A percentile compares a stretch with the other conserved stretches of the same genome.
These are phyloP conservation scores for Boletus semigastroideus DNA, from an alignment of 1,284 basidiomycete genomes.

Conservation along the genomic window DNA sequence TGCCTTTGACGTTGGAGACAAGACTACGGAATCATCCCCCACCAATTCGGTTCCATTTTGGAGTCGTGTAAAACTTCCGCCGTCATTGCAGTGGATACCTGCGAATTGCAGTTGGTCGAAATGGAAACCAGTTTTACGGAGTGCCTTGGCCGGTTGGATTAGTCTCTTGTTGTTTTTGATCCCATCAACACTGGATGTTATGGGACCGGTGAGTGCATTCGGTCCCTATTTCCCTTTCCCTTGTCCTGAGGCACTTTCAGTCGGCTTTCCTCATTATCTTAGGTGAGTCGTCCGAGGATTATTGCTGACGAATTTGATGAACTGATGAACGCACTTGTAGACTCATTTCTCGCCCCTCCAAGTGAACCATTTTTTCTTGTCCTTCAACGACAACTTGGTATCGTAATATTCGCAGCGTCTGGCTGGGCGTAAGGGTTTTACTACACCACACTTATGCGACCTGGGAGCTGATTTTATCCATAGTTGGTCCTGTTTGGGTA, in stretches of 20 bases:
- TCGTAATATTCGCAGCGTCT: conserved; percentile 48
- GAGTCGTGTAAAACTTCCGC: conserved; percentile 20
- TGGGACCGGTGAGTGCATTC: conserved; percentile 55
- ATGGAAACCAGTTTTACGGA: conserved; percentile 65
- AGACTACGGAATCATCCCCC: background rate
- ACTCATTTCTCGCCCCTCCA: conserved; percentile 67
- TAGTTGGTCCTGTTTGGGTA: conserved; percentile 71
- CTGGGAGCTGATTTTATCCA: conserved; percentile 2
- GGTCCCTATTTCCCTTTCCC: background rate
- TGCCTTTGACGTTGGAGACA: background rate
- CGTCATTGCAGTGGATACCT: conserved; percentile 52
- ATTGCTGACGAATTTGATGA: background rate
- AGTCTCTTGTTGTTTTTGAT: conserved; percentile 63
- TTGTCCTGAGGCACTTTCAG: conserved; percentile 32
- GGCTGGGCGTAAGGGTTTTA: conserved; percentile 62
- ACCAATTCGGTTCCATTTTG: background rate
- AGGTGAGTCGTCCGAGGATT: conserved; percentile 35
- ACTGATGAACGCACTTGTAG: conserved; percentile 35
- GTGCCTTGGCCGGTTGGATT: conserved; percentile 65
- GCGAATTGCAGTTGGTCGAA: conserved; percentile 57
- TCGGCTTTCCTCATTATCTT: conserved; percentile 69
- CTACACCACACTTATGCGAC: background rate
- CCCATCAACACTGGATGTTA: conserved; percentile 42
- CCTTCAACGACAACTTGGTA: conserved; percentile 66
- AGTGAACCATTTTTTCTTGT: conserved; percentile 66